phyloP scores from a whole-genome alignment of 495 filamentous ascomycete genomes.

The Xylaria flabelliformis region DNA sequence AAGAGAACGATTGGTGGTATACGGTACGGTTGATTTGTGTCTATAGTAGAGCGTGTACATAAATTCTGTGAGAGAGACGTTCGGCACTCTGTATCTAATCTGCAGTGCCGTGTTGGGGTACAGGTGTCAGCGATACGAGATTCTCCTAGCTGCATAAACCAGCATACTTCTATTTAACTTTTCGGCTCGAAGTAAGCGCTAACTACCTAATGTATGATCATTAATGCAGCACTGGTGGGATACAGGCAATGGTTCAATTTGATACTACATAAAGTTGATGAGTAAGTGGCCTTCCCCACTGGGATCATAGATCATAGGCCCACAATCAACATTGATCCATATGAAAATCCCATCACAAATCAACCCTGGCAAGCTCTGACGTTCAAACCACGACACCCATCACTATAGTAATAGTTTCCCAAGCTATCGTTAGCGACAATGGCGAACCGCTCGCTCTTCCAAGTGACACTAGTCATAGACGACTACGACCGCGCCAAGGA shows the following conservation, averaged over 20 bases:
- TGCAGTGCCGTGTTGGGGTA: background rate
- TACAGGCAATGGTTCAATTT: background rate
- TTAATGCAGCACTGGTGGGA: background rate
- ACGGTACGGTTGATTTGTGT: background rate
- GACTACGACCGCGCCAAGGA: constrained; percentile 25
- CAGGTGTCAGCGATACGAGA: background rate
- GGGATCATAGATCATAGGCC: constrained; percentile 11
- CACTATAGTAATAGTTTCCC: background rate
- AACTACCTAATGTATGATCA: background rate
- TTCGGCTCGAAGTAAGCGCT: background rate
- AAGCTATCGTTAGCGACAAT: background rate
- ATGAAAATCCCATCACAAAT: background rate
- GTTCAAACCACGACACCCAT: background rate
- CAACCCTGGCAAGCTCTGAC: background rate
- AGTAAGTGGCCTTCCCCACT: constrained; percentile 13
- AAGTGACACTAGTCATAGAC: constrained; percentile 24
- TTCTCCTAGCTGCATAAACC: background rate
- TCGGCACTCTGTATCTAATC: background rate
- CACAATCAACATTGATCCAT: background rate
- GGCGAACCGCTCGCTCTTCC: constrained; percentile 24
- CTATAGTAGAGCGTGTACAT: constrained; percentile 19
- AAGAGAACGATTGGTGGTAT: background rate
- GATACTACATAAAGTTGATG: constrained; percentile 3
- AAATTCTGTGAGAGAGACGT: background rate
- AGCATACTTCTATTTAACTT: background rate